These are phyloP conservation scores for Barnettozyma botsteinii DNA, from an alignment of 805 yeast species.

Conservation along the genomic window DNA sequence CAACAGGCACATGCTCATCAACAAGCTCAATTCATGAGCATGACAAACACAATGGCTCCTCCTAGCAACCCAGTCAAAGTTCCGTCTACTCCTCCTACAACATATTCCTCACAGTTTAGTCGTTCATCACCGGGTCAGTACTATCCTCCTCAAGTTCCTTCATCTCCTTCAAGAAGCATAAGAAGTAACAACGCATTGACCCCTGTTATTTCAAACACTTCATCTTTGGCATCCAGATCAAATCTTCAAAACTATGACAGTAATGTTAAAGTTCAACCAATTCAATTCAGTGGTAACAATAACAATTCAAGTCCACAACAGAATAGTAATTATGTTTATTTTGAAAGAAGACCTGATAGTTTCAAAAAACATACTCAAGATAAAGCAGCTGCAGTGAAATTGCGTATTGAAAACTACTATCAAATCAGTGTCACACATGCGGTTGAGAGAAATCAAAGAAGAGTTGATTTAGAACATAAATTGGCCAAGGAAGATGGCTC, in stretches of 20 bases:
- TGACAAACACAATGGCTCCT: constrained; percentile 27
- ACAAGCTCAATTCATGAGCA: constrained; percentile 18
- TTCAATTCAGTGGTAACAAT: constrained; percentile 8
- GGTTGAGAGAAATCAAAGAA: constrained; percentile 89
- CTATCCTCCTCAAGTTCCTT: constrained; percentile 27
- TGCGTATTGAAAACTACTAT: constrained; percentile 79
- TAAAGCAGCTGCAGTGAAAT: constrained; percentile 48
- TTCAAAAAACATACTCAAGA: constrained; percentile 27
- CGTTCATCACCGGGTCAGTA: constrained; percentile 24
- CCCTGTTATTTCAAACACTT: constrained; percentile 21
- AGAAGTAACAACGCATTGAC: constrained; percentile 23
- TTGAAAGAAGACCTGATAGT: constrained; percentile 27
- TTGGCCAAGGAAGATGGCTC: constrained; percentile 63
- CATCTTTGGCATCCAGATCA: constrained; percentile 20
- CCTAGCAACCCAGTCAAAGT: constrained; percentile 20
- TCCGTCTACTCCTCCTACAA: constrained; percentile 20
- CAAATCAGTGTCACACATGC: constrained; percentile 91
- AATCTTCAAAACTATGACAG: constrained; percentile 5
- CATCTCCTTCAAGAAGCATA: constrained; percentile 28
- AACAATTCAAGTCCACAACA: constrained; percentile 1
- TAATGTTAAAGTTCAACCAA: constrained; percentile 17
- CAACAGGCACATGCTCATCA: constrained; percentile 25
- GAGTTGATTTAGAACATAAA: constrained; percentile 80
- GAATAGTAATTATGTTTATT: constrained; percentile 21
- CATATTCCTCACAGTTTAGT: constrained; percentile 12